A percentile compares a stretch with the other conserved stretches of the same genome.
These are phyloP conservation scores for Trapa incisa DNA, from an alignment of 345 rosid species.

Conservation along the genomic window DNA sequence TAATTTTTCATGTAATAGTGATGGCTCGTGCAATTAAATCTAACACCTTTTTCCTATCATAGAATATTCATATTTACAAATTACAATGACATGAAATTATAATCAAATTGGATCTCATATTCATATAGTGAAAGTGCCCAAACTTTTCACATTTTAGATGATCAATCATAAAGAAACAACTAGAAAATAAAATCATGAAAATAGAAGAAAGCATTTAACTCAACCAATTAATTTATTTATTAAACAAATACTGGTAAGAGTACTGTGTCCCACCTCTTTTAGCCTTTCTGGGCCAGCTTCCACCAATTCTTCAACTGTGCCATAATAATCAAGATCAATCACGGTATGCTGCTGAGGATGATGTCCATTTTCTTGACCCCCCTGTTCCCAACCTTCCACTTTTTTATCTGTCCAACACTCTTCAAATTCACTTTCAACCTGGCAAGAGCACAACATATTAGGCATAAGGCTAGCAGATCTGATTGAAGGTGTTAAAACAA, in stretches of 20 bases:
- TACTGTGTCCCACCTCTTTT: conserved; percentile 45
- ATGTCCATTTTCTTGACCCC: conserved; percentile 42
- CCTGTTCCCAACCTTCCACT: conserved; percentile 57
- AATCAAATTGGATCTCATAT: neutral
- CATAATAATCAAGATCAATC: conserved; percentile 84
- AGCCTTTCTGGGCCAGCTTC: conserved; percentile 86
- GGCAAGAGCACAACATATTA: neutral
- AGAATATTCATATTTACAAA: neutral
- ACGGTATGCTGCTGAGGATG: conserved; percentile 25
- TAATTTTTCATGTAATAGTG: neutral
- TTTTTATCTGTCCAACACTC: conserved; percentile 49
- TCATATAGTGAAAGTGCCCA: neutral
- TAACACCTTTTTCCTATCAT: neutral
- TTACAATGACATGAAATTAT: neutral
- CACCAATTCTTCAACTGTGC: conserved; percentile 73
- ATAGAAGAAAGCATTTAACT: conserved; percentile 10
- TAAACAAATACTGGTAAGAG: neutral
- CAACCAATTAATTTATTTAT: neutral
- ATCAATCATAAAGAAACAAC: neutral
- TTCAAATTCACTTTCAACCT: conserved; percentile 73
- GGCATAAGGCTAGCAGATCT: neutral
- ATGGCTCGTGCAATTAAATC: neutral
- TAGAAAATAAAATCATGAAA: neutral
- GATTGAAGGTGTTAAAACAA: neutral
- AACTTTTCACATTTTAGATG: neutral